These are phyloP conservation scores for Sporothrix sp. DNA, from an alignment of 2,329 filamentous ascomycete species.

Conservation along the genomic window DNA sequence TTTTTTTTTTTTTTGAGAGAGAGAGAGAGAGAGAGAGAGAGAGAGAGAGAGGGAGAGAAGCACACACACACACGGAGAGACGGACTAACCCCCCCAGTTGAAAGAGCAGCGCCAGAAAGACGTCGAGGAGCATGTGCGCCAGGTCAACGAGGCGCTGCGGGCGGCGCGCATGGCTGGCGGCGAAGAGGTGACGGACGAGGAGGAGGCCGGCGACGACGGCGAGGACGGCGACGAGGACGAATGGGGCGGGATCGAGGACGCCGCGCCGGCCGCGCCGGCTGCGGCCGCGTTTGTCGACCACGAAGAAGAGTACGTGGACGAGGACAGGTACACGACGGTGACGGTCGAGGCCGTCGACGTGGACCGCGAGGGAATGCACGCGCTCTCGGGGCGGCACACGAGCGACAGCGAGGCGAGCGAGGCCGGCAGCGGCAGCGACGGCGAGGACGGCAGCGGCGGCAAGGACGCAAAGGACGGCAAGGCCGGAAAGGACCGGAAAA, in stretches of 20 bases:
- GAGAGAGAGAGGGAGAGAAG: not conserved
- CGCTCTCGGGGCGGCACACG: slow-evolving; percentile 31
- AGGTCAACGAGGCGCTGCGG: slow-evolving; percentile 60
- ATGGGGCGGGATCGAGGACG: slow-evolving; percentile 57
- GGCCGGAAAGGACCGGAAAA: slow-evolving; percentile 25
- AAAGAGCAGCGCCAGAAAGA: slow-evolving; percentile 74
- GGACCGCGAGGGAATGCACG: slow-evolving; percentile 61
- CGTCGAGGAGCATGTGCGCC: slow-evolving; percentile 69
- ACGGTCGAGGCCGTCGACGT: slow-evolving; percentile 84
- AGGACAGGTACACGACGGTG: slow-evolving; percentile 91
- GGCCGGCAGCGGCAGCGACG: slow-evolving; percentile 29
- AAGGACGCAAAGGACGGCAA: slow-evolving; percentile 23
- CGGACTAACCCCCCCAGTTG: slow-evolving; percentile 42
- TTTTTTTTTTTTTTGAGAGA: no score
- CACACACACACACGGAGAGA: not conserved
- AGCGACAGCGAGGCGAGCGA: slow-evolving; percentile 19
- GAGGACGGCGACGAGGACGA: slow-evolving; percentile 33
- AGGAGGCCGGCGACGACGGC: slow-evolving; percentile 37
- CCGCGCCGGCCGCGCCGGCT: slow-evolving; percentile 26
- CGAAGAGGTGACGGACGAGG: slow-evolving; percentile 35
- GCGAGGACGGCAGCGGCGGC: slow-evolving; percentile 26
- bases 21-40: no score
- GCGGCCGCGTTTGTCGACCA: slow-evolving; percentile 52
- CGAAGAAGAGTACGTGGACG: slow-evolving; percentile 91
- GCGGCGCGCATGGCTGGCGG: slow-evolving; percentile 44